These are phyloP conservation scores for Geotrichum candidum DNA, from an alignment of 1,139 yeast species.

Conservation along the genomic window DNA sequence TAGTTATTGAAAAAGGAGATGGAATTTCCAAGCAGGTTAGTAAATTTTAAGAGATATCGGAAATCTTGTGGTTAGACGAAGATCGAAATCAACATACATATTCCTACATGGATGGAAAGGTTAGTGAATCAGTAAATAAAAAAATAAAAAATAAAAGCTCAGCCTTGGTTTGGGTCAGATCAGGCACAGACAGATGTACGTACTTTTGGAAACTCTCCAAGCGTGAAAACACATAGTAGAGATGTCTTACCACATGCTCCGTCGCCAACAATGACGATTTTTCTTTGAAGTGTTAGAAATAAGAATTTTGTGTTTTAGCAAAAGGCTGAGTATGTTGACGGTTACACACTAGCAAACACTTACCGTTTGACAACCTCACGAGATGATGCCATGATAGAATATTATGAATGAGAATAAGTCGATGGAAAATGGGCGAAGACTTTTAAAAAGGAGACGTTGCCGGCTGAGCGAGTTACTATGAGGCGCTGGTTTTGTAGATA, in stretches of 20 bases:
- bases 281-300: constrained; percentile 38
- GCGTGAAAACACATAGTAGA: constrained; percentile 78
- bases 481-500: too few relatives aligned
- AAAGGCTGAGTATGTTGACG: too few relatives aligned
- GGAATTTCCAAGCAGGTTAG: too few relatives aligned
- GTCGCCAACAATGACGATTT: constrained; percentile 88
- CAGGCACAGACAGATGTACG: constrained; percentile 12
- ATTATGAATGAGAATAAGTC: background rate
- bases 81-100: constrained; percentile 16
- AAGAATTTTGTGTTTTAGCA: too few relatives aligned
- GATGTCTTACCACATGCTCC: constrained; percentile 97
- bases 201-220: constrained; percentile 62
- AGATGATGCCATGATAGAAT: constrained; percentile 13
- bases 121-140: background rate
- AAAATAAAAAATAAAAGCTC: background rate
- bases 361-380: constrained; percentile 18
- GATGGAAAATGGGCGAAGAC: background rate
- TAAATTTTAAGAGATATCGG: too few relatives aligned
- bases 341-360: background rate
- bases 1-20: constrained; percentile 25
- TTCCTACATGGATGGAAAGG: constrained; percentile 15
- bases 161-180: background rate
- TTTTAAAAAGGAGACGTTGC: background rate
- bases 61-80: too few relatives aligned
- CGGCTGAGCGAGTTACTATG: background rate